Conservation (phyloP, 164 flowering plant genomes). For the Platanus orientalis region DNA sequence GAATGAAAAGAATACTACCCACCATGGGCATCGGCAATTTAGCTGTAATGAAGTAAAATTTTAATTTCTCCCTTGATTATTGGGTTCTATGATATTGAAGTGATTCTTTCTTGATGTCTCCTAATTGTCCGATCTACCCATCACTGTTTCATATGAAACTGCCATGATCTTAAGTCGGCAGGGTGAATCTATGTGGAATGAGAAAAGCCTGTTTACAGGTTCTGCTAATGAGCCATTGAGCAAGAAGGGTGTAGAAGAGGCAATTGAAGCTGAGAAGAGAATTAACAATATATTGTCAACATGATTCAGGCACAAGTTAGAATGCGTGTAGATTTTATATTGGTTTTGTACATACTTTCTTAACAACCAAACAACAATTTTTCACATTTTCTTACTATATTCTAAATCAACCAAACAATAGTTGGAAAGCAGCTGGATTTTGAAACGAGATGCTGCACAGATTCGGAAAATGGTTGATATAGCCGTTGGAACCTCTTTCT, state of each 20-base stretch:
- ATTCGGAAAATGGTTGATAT: too few species aligned
- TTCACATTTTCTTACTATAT: too few species aligned
- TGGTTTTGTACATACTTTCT: too few species aligned
- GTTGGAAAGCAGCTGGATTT: too few species aligned
- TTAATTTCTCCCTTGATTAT: neutral
- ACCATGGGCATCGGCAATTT: neutral
- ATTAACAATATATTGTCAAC: conserved; percentile 91
- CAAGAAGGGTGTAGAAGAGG: conserved; percentile 93
- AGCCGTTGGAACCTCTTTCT: too few species aligned
- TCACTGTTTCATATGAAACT: conserved; percentile 56
- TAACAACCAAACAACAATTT: too few species aligned
- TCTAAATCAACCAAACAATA: too few species aligned
- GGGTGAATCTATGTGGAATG: conserved; percentile 98
- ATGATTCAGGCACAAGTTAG: too few species aligned
- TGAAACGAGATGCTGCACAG: too few species aligned
- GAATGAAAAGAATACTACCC: neutral
- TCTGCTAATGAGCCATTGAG: conserved; percentile 97
- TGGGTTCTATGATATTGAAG: neutral
- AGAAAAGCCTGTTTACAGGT: conserved; percentile 90
- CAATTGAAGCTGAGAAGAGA: conserved; percentile 94
- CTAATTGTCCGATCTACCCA: neutral
- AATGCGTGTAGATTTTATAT: too few species aligned
- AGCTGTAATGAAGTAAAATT: neutral
- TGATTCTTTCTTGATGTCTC: neutral
- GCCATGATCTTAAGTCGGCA: conserved; percentile 84